phyloP scores from a whole-genome alignment of 305 asterid genomes.

The Fraxinus angustifolia region DNA sequence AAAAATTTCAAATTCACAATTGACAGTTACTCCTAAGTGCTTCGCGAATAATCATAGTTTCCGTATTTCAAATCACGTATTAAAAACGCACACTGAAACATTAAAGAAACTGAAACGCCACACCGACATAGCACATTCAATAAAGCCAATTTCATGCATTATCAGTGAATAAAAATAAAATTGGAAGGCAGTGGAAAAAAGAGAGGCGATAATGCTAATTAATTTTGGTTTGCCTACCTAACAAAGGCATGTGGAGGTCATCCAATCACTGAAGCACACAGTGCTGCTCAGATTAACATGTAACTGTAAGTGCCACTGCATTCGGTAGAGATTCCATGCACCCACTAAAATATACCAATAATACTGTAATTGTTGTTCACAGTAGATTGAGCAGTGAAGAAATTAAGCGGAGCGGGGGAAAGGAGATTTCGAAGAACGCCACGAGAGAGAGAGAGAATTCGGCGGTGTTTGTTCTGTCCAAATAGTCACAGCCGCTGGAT shows the following conservation, averaged over 20 bases:
- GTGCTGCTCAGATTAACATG: neutral
- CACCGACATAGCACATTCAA: neutral
- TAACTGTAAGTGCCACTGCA: neutral
- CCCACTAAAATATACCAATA: neutral
- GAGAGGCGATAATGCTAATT: neutral
- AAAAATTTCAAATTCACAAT: neutral
- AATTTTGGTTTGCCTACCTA: slow-evolving; percentile 23
- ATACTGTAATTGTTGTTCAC: neutral
- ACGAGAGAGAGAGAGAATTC: neutral
- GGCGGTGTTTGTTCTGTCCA: neutral
- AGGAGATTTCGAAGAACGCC: neutral
- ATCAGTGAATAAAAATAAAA: slow-evolving; percentile 2
- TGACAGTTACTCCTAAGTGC: neutral
- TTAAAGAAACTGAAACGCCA: neutral
- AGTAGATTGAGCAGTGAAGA: neutral
- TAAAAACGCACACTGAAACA: neutral
- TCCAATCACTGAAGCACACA: slow-evolving; percentile 12
- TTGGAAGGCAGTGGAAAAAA: neutral
- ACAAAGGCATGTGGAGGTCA: slow-evolving; percentile 51
- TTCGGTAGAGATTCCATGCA: slow-evolving; percentile 12
- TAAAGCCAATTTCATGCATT: neutral
- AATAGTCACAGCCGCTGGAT: neutral
- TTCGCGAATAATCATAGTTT: slow-evolving; percentile 2
- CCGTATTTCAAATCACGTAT: neutral
- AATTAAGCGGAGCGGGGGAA: neutral